A percentile compares a stretch with the other conserved stretches of the same genome.
Conservation (phyloP, 2,329 filamentous ascomycete species). For the Colletotrichum endophyticum region DNA sequence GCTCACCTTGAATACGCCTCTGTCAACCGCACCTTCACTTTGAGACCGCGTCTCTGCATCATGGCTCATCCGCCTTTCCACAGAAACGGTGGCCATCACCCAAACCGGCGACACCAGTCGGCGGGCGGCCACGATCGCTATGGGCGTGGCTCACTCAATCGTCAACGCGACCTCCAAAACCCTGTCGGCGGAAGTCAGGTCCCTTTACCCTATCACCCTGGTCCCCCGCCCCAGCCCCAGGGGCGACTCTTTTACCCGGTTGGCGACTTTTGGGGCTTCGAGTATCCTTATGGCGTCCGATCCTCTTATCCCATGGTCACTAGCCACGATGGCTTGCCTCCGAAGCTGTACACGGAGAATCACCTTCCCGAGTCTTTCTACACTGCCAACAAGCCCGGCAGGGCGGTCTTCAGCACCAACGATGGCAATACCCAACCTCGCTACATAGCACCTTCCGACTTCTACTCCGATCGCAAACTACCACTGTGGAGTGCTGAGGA, state of each 20-base stretch:
- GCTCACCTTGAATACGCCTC: not conserved
- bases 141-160: not conserved
- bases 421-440: constrained; percentile 33
- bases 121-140: not conserved
- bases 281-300: constrained; percentile 41
- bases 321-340: constrained; percentile 24
- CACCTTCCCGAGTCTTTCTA: constrained; percentile 42
- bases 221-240: not conserved
- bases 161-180: not conserved
- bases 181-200: not conserved
- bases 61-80: not conserved
- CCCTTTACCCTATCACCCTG: not conserved
- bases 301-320: constrained; percentile 36
- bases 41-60: not conserved
- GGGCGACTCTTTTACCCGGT: not conserved
- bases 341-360: constrained; percentile 38
- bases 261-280: not conserved
- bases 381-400: constrained; percentile 30
- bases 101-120: not conserved
- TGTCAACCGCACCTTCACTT: not conserved
- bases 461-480: constrained; percentile 30
- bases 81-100: not conserved
- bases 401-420: constrained; percentile 45
- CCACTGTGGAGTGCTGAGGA: constrained; percentile 44
- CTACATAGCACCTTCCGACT: constrained; percentile 24